Conservation (phyloP, 352 stramenopile species). For the Pythium dissimile region DNA sequence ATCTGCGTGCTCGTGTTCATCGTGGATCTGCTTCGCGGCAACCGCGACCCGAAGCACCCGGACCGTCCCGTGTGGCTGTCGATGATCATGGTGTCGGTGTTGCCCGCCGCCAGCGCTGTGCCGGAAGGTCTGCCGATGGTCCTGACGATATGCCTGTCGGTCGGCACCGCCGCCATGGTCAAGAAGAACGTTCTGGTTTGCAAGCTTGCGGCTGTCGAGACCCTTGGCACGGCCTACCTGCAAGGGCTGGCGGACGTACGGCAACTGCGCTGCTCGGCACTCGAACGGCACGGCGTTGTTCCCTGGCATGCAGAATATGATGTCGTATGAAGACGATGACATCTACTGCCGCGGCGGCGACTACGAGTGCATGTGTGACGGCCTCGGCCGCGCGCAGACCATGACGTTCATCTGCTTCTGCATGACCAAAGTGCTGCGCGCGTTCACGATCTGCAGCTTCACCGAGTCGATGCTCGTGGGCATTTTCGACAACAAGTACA, state of each 20-base stretch:
- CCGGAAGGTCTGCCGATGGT: conserved; percentile 79
- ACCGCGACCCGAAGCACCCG: conserved; percentile 53
- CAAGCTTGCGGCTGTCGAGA: conserved; percentile 81
- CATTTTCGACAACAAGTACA: conserved; percentile 69
- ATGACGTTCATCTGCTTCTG: conserved; percentile 70
- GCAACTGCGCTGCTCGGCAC: conserved; percentile 48
- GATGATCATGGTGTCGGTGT: conserved; percentile 95
- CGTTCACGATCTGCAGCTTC: conserved; percentile 76
- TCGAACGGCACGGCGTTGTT: conserved; percentile 54
- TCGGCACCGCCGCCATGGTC: conserved; percentile 69
- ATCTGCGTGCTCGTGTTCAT: conserved; percentile 88
- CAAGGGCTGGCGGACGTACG: conserved; percentile 44
- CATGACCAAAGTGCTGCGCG: conserved; percentile 73
- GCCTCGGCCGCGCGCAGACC: conserved; percentile 59
- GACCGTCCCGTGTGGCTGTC: conserved; percentile 84
- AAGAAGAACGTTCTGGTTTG: conserved; percentile 80
- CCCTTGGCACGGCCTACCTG: conserved; percentile 81
- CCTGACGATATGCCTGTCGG: conserved; percentile 76
- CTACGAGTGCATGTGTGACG: conserved; percentile 57
- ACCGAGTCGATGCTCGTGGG: conserved; percentile 52
- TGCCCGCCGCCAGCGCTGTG: conserved; percentile 72
- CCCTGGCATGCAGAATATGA: conserved; percentile 28
- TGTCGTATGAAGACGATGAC: conserved; percentile 31
- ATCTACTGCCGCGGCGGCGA: conserved; percentile 54
- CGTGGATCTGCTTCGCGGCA: conserved; percentile 70